Percentiles rank a stretch among this genome's conserved stretches.
These are phyloP conservation scores for Phytophthora foliorum DNA, from an alignment of 352 stramenopile genomes.

Conservation along the genomic window DNA sequence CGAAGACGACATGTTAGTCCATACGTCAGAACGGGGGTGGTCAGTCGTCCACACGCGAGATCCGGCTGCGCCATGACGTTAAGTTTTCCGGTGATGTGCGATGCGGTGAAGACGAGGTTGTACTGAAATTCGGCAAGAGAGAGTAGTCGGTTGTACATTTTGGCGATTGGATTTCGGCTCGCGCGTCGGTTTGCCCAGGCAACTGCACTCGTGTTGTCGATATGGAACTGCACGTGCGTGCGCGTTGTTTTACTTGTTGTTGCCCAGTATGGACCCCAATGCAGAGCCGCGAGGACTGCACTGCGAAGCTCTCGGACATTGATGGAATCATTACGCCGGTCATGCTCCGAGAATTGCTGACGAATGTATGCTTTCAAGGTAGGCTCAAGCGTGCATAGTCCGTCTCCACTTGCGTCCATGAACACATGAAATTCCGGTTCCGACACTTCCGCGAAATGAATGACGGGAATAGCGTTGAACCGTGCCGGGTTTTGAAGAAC, in stretches of 20 bases:
- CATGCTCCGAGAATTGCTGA: not conserved
- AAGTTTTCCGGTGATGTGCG: constrained; percentile 21
- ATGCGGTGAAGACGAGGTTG: constrained; percentile 6
- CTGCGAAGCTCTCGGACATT: constrained; percentile 25
- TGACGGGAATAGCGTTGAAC: constrained; percentile 16
- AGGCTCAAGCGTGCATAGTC: constrained; percentile 16
- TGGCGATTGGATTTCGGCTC: not conserved
- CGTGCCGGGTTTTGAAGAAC: not conserved
- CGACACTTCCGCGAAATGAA: not conserved
- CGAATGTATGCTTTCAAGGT: constrained; percentile 9
- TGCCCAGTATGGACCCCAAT: constrained; percentile 8
- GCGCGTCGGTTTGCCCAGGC: not conserved
- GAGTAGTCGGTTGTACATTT: constrained; percentile 16
- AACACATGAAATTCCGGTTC: constrained; percentile 10
- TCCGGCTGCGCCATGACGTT: constrained; percentile 21
- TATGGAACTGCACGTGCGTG: constrained; percentile 10
- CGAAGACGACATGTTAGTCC: constrained; percentile 15
- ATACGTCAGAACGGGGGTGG: constrained; percentile 6
- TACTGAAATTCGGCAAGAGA: constrained; percentile 28
- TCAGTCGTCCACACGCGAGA: constrained; percentile 20
- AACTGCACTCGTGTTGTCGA: constrained; percentile 21
- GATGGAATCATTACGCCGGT: constrained; percentile 1
- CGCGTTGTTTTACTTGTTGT: not conserved
- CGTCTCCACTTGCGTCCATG: constrained; percentile 20
- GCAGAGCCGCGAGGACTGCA: constrained; percentile 3